phyloP scores from a whole-genome alignment of 2,329 filamentous ascomycete species.

The Fusarium graminum region DNA sequence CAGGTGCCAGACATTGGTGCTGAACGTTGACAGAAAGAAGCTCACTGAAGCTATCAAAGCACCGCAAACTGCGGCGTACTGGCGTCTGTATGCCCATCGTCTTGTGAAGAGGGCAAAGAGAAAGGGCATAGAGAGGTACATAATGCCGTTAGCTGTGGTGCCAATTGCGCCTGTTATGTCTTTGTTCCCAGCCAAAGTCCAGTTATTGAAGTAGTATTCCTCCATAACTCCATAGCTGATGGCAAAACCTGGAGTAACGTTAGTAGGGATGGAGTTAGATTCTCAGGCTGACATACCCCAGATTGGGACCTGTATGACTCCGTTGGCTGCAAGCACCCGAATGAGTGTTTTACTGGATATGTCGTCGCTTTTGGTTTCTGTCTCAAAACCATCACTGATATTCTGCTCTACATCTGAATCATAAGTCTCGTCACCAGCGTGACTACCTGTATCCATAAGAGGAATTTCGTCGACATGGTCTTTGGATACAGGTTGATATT shows the following conservation, averaged over 20 bases:
- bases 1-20: conserved; percentile 4
- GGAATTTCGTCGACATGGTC: not conserved
- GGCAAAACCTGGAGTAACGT: not conserved
- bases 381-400: not conserved
- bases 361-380: not conserved
- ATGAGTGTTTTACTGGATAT: conserved; percentile 1
- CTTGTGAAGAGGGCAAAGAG: conserved; percentile 10
- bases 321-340: conserved; percentile 4
- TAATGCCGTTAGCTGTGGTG: conserved; percentile 9
- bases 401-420: conserved; percentile 1
- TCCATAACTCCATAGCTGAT: conserved; percentile 5
- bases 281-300: not conserved
- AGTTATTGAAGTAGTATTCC: conserved; percentile 14
- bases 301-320: conserved; percentile 6
- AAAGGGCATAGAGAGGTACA: conserved; percentile 14
- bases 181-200: conserved; percentile 1
- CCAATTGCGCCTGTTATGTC: conserved; percentile 1
- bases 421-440: not conserved
- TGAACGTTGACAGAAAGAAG: conserved; percentile 3
- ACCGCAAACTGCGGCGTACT: conserved; percentile 6
- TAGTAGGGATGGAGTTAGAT: fast-evolving
- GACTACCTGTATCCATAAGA: not conserved
- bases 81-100: conserved; percentile 4
- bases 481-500: conserved; percentile 4
- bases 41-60: conserved; percentile 1